phyloP scores from a whole-genome alignment of 129 eudicot species.

The Flaveria brownii region DNA sequence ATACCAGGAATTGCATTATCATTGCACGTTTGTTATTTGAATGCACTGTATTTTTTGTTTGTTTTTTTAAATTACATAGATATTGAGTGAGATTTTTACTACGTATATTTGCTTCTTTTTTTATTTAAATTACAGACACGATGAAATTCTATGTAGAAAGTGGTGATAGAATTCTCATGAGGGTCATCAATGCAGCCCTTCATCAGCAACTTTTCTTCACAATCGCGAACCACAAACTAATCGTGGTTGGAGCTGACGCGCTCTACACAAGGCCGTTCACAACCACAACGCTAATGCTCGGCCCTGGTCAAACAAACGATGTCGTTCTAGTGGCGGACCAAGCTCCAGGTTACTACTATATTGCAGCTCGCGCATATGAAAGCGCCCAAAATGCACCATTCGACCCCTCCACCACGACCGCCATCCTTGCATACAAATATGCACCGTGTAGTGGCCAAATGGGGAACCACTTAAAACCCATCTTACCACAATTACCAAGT shows the following conservation, averaged over 20 bases:
- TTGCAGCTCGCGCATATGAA: slow-evolving; percentile 84
- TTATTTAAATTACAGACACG: slow-evolving; percentile 45
- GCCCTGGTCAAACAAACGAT: slow-evolving; percentile 83
- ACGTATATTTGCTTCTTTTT: too few species aligned
- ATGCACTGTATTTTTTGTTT: neutral
- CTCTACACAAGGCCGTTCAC: slow-evolving; percentile 63
- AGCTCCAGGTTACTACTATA: slow-evolving; percentile 65
- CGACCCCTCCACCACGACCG: slow-evolving; percentile 80
- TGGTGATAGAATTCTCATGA: slow-evolving; percentile 71
- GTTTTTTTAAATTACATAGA: too few species aligned
- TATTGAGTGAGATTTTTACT: too few species aligned
- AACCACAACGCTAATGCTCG: slow-evolving; percentile 55
- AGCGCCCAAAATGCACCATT: slow-evolving; percentile 57
- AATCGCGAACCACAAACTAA: slow-evolving; percentile 71
- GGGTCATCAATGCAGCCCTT: slow-evolving; percentile 85
- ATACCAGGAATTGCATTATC: too few species aligned
- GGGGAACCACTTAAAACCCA: slow-evolving; percentile 24
- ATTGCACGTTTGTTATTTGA: too few species aligned
- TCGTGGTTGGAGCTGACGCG: slow-evolving; percentile 72
- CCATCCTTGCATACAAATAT: slow-evolving; percentile 61
- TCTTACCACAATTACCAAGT: slow-evolving; percentile 59
- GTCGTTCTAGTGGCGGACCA: slow-evolving; percentile 77
- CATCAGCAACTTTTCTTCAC: slow-evolving; percentile 80
- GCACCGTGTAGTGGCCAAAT: slow-evolving; percentile 25
- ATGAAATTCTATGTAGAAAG: slow-evolving; percentile 44